These are phyloP conservation scores for Agastache rugosa DNA, from an alignment of 257 asterid genomes.

Conservation along the genomic window DNA sequence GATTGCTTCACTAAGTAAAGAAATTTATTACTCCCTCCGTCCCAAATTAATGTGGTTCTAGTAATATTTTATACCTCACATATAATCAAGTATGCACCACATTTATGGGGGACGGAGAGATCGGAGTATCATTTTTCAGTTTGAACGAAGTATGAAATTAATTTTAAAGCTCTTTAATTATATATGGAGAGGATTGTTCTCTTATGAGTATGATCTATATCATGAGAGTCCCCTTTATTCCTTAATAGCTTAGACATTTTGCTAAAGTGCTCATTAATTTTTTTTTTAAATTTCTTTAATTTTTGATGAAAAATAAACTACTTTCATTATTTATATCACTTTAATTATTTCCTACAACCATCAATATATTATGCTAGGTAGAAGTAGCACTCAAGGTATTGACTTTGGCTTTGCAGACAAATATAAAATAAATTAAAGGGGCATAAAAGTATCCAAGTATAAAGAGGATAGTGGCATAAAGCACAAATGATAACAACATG, in stretches of 20 bases:
- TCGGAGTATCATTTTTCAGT: no score
- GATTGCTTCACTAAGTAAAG: no score
- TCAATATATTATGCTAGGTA: neutral
- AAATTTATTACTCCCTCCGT: no score
- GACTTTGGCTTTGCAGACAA: slow-evolving; percentile 10
- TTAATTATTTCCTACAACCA: slow-evolving; percentile 1
- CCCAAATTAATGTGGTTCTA: no score
- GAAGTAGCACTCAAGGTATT: slow-evolving; percentile 12
- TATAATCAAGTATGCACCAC: no score
- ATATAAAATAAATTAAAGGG: neutral
- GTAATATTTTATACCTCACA: no score
- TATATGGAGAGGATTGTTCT: neutral
- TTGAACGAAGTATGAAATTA: neutral
- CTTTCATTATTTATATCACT: neutral
- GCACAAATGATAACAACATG: slow-evolving; percentile 36
- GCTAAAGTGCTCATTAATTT: neutral
- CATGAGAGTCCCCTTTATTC: neutral
- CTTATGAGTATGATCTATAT: neutral
- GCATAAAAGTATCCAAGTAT: slow-evolving; percentile 1
- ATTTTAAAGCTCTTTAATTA: neutral
- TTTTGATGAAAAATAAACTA: neutral
- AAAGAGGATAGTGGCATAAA: neutral
- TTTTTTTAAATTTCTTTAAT: neutral
- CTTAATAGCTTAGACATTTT: neutral
- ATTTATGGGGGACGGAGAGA: no score